These are phyloP conservation scores for Aspergillus biplanus DNA, from an alignment of 495 filamentous ascomycete species.

Conservation along the genomic window DNA sequence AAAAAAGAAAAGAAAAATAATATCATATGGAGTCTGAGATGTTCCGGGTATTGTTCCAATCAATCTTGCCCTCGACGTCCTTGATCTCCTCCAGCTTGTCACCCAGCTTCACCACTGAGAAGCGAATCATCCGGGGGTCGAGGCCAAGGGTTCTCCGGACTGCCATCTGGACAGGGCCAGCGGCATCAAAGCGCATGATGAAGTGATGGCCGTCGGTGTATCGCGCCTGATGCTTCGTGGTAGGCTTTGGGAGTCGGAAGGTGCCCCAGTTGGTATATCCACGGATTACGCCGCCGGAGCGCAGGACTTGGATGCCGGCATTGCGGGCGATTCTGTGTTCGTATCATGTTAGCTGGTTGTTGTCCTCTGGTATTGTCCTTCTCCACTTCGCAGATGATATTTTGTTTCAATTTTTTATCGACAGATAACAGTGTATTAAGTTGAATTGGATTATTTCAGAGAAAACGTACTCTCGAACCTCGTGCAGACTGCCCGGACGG, in stretches of 20 bases:
- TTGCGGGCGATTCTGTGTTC: slow-evolving; percentile 74
- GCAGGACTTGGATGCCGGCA: slow-evolving; percentile 80
- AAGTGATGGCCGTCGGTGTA: slow-evolving; percentile 93
- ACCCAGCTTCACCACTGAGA: slow-evolving; percentile 84
- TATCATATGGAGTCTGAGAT: slow-evolving; percentile 35
- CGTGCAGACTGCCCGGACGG: slow-evolving; percentile 80
- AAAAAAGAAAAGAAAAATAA: slow-evolving; percentile 18
- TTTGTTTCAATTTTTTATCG: not conserved
- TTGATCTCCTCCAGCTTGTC: slow-evolving; percentile 71
- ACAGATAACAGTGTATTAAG: not conserved
- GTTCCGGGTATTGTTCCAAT: slow-evolving; percentile 54
- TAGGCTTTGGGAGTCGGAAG: slow-evolving; percentile 77
- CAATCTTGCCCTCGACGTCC: slow-evolving; percentile 61
- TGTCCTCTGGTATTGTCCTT: not conserved
- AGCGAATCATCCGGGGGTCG: slow-evolving; percentile 89
- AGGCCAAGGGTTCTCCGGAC: slow-evolving; percentile 76
- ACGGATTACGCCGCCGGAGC: slow-evolving; percentile 85
- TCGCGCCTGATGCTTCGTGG: slow-evolving; percentile 74
- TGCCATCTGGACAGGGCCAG: slow-evolving; percentile 67
- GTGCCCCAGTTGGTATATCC: slow-evolving; percentile 93
- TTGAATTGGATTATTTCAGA: not conserved
- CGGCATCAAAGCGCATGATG: slow-evolving; percentile 91
- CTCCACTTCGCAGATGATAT: not conserved
- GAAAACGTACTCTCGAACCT: slow-evolving; percentile 86
- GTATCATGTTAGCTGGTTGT: not conserved